Evolutionary conservation across 352 stramenopile species (phyloP).

Genomic region (Pythium aquatile): DNA sequence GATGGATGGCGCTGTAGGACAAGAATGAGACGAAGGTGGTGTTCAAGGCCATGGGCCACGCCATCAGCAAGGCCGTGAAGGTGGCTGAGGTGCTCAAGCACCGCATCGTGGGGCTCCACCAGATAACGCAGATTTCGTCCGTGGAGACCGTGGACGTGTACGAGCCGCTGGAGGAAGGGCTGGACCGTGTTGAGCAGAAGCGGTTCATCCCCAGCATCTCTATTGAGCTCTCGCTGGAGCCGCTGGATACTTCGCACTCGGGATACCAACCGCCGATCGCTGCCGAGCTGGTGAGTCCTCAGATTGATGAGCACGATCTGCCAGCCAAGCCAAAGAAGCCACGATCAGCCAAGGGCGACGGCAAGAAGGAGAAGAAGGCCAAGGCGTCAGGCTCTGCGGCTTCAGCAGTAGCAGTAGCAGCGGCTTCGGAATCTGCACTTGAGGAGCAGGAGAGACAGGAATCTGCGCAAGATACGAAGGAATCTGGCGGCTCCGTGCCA

Average conservation of each 20-base stretch:
- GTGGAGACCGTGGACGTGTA: slow-evolving; percentile 83
- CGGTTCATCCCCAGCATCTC: slow-evolving; percentile 73
- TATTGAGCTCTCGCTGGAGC: slow-evolving; percentile 70
- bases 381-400: neutral
- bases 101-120: slow-evolving; percentile 63
- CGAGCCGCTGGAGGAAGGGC: slow-evolving; percentile 80
- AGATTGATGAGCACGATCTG: slow-evolving; percentile 33
- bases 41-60: slow-evolving; percentile 81
- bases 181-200: slow-evolving; percentile 75
- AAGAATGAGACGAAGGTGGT: slow-evolving; percentile 62
- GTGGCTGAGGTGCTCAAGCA: slow-evolving; percentile 86
- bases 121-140: slow-evolving; percentile 76
- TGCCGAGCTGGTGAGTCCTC: slow-evolving; percentile 42
- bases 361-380: slow-evolving; percentile 17
- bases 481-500: slow-evolving; percentile 10
- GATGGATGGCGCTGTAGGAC: slow-evolving; percentile 34
- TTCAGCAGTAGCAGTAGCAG: slow-evolving; percentile 2
- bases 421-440: slow-evolving; percentile 3
- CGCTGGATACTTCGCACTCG: slow-evolving; percentile 50
- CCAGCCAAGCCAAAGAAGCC: slow-evolving; percentile 25
- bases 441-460: slow-evolving; percentile 29
- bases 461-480: slow-evolving; percentile 25
- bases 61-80: slow-evolving; percentile 84
- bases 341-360: slow-evolving; percentile 12
- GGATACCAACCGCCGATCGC: slow-evolving; percentile 79